Conservation (phyloP, 306 rosid species). For the Crotalaria pallida region DNA sequence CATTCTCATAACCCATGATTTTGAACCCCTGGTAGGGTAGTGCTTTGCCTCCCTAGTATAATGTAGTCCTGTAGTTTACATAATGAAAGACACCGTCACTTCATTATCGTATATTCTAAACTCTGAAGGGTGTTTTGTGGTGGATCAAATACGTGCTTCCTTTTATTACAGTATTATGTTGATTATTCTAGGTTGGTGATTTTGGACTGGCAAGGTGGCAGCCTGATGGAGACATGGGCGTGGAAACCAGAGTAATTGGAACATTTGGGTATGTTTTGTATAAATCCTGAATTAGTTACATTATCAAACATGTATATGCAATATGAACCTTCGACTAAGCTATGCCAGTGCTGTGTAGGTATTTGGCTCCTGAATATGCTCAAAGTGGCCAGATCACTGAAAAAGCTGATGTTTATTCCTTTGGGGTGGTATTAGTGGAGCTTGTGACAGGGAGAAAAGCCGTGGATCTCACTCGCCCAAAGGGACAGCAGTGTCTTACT, state of each 20-base stretch:
- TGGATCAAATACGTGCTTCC: slow-evolving; percentile 13
- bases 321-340: slow-evolving; percentile 11
- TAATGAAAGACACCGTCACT: background rate
- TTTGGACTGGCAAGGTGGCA: slow-evolving; percentile 99
- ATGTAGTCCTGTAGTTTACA: background rate
- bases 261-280: slow-evolving; percentile 72
- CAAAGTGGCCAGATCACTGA: slow-evolving; percentile 99
- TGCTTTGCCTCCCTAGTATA: background rate
- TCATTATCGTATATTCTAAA: background rate
- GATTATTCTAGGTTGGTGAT: slow-evolving; percentile 78
- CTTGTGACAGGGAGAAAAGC: slow-evolving; percentile 95
- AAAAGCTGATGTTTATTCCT: slow-evolving; percentile 95
- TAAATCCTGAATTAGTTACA: background rate
- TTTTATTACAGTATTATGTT: slow-evolving; percentile 14
- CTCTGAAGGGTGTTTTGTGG: background rate
- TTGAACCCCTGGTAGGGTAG: slow-evolving; percentile 79
- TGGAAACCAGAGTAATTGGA: slow-evolving; percentile 96
- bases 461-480: slow-evolving; percentile 86
- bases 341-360: slow-evolving; percentile 41
- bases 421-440: slow-evolving; percentile 95
- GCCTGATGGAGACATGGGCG: slow-evolving; percentile 95
- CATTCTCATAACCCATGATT: slow-evolving; percentile 98
- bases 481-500: slow-evolving; percentile 96
- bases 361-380: slow-evolving; percentile 96
- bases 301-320: background rate